Evolutionary conservation across 2,329 filamentous ascomycete genomes (phyloP).

Genomic region (Sporothrix euskadiensis): DNA sequence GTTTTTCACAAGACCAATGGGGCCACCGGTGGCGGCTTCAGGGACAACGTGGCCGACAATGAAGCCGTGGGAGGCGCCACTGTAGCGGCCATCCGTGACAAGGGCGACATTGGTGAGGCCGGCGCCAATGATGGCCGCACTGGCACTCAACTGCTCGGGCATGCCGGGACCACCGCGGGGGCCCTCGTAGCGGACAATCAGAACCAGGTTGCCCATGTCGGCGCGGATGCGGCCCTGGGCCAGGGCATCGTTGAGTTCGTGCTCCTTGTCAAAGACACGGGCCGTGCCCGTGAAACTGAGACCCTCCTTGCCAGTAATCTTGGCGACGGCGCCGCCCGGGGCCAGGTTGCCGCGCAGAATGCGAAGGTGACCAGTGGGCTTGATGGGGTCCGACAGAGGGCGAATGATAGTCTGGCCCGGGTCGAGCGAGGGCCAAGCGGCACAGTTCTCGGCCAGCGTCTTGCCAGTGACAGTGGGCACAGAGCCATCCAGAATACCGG

Average conservation of each 20-base stretch:
- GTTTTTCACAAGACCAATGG: conserved; percentile 77
- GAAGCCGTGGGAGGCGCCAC: conserved; percentile 85
- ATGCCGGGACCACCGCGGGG: conserved; percentile 93
- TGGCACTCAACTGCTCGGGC: conserved; percentile 90
- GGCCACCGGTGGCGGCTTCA: conserved; percentile 84
- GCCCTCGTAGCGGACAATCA: conserved; percentile 91
- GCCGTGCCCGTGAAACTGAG: conserved; percentile 77
- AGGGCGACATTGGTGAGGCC: conserved; percentile 83
- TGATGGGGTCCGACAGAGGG: conserved; percentile 71
- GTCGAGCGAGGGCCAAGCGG: conserved; percentile 72
- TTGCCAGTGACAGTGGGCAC: conserved; percentile 82
- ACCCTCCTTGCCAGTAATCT: conserved; percentile 96
- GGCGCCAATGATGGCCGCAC: conserved; percentile 89
- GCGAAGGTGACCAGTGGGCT: conserved; percentile 81
- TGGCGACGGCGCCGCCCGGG: conserved; percentile 85
- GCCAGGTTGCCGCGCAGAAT: conserved; percentile 86
- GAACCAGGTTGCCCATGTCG: conserved; percentile 72
- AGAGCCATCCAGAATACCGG: conserved; percentile 71
- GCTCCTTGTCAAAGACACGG: conserved; percentile 83
- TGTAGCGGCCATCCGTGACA: conserved; percentile 89
- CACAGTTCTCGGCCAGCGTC: conserved; percentile 79
- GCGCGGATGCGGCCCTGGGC: conserved; percentile 55
- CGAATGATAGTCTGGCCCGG: conserved; percentile 82
- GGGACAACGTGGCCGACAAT: conserved; percentile 92
- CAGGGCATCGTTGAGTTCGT: conserved; percentile 73